Percentiles rank a stretch among this genome's conserved stretches.
Evolutionary conservation across 2,329 filamentous ascomycete genomes (phyloP).

Genomic region (Exophiala calicioides): DNA sequence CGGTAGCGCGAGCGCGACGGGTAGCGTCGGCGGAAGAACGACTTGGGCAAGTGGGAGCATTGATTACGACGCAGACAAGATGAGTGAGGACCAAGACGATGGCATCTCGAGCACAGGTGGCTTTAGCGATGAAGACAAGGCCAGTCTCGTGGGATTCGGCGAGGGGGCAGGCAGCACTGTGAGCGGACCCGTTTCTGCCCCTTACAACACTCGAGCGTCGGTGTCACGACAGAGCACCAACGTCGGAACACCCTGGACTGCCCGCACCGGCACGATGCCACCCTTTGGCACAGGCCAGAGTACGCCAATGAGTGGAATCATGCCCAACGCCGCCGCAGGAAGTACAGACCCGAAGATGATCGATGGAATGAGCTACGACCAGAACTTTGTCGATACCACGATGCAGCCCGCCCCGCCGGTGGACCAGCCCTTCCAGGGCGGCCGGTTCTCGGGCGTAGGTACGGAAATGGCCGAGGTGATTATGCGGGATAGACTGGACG

Average conservation of each 20-base stretch:
- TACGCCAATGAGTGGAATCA: conserved; percentile 46
- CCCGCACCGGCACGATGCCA: conserved; percentile 21
- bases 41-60: conserved; percentile 68
- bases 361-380: conserved; percentile 65
- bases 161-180: conserved; percentile 87
- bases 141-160: conserved; percentile 85
- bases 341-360: conserved; percentile 62
- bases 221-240: conserved; percentile 40
- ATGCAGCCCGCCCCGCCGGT: conserved; percentile 58
- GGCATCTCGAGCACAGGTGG: conserved; percentile 68
- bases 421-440: conserved; percentile 33
- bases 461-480: conserved; percentile 66
- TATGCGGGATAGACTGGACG: conserved; percentile 60
- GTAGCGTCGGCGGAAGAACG: conserved; percentile 67
- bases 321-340: conserved; percentile 48
- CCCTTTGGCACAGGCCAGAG: conserved; percentile 33
- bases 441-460: conserved; percentile 33
- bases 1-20: conserved; percentile 84
- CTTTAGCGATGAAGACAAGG: conserved; percentile 81
- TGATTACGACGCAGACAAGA: conserved; percentile 57
- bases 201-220: conserved; percentile 43
- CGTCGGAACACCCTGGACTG: conserved; percentile 39
- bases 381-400: conserved; percentile 66
- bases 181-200: conserved; percentile 71
- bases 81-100: conserved; percentile 64